Evolutionary conservation across 495 filamentous ascomycete species (phyloP).

Genomic region (Lepidopterella palustris): DNA sequence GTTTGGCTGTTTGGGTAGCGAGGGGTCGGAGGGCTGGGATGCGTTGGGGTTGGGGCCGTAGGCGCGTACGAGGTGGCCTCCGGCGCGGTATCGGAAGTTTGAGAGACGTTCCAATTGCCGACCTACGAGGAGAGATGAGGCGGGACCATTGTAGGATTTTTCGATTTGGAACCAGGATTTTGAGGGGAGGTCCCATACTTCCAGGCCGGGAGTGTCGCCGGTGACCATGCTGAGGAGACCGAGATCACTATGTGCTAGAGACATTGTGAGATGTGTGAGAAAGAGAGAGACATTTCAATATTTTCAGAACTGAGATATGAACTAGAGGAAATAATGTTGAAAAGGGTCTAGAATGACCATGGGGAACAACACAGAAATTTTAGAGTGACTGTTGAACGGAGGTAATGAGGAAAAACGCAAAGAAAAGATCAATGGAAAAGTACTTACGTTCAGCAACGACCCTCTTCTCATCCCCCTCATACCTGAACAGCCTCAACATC

Average conservation of each 20-base stretch:
- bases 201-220: slow-evolving; percentile 21
- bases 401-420: not conserved
- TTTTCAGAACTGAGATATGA: not conserved
- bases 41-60: slow-evolving; percentile 10
- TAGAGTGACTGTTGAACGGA: not conserved
- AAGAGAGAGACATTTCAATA: not conserved
- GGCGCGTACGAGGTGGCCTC: slow-evolving; percentile 21
- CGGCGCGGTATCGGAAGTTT: slow-evolving; percentile 18
- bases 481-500: slow-evolving; percentile 25
- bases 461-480: slow-evolving; percentile 22
- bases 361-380: too few species aligned
- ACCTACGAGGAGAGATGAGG: slow-evolving; percentile 16
- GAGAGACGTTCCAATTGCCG: slow-evolving; percentile 16
- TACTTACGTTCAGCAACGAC: slow-evolving; percentile 18
- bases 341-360: not conserved
- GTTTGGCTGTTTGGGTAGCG: not conserved
- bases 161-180: slow-evolving; percentile 10
- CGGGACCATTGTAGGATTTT: slow-evolving; percentile 4
- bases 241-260: slow-evolving; percentile 18
- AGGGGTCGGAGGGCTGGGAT: not conserved
- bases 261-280: not conserved
- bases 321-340: not conserved
- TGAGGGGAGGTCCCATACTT: slow-evolving; percentile 21
- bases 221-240: slow-evolving; percentile 23
- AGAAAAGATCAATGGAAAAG: not conserved